These are phyloP conservation scores for Podospora pseudoanserina DNA, from an alignment of 495 filamentous ascomycete species.

Conservation along the genomic window DNA sequence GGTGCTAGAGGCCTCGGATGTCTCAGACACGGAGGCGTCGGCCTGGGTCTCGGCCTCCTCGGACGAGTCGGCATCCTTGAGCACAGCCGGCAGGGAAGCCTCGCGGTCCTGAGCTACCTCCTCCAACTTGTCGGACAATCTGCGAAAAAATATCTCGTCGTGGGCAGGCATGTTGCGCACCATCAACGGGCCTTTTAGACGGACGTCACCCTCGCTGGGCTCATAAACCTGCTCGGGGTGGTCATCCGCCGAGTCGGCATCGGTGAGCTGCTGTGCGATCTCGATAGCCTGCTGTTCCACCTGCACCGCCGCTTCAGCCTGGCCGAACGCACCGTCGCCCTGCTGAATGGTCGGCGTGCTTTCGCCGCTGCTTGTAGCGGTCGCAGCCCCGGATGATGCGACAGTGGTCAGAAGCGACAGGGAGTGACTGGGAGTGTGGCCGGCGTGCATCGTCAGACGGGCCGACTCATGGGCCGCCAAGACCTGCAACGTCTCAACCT, in stretches of 20 bases:
- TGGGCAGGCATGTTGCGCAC: constrained; percentile 44
- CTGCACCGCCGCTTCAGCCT: not conserved
- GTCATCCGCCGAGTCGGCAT: constrained; percentile 12
- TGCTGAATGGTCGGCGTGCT: constrained; percentile 35
- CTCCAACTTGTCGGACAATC: constrained; percentile 43
- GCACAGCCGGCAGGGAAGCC: constrained; percentile 39
- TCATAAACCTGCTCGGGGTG: constrained; percentile 27
- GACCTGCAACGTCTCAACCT: constrained; percentile 39
- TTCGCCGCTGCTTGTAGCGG: constrained; percentile 38
- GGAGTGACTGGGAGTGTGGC: constrained; percentile 48
- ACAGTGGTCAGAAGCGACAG: constrained; percentile 41
- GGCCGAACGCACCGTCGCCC: constrained; percentile 24
- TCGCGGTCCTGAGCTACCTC: constrained; percentile 34
- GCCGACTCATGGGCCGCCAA: constrained; percentile 38
- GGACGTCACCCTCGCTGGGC: constrained; percentile 31
- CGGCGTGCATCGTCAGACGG: constrained; percentile 48
- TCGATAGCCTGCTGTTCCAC: constrained; percentile 11
- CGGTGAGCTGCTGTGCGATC: not conserved
- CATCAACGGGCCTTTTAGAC: constrained; percentile 43
- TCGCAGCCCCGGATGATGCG: constrained; percentile 32
- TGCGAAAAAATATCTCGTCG: constrained; percentile 45
- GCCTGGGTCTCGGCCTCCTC: not conserved
- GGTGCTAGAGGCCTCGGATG: constrained; percentile 8
- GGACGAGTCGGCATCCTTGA: constrained; percentile 25
- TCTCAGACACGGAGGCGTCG: not conserved